Evolutionary conservation across 768 basidiomycete genomes (phyloP), one percentile per base, ranked within the genome.

Genomic region (Lentinula lateritia): DNA sequence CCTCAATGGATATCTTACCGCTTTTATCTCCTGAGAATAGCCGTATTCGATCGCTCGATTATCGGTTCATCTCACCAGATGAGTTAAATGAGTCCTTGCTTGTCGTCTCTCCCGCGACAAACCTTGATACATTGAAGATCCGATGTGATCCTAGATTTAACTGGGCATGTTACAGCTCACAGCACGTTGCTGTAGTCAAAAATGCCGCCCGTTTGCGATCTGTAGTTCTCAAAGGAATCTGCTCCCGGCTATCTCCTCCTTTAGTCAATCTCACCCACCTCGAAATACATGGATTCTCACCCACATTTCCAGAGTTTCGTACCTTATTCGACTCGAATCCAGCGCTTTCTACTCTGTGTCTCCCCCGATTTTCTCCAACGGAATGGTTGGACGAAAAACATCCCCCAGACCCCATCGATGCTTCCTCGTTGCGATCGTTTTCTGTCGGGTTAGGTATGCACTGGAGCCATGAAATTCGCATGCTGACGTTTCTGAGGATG

Each of bases 391-490:
- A 43, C 50, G 45, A 45, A 32, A 45, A 54, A 5, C 16, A 54
- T 60, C 62, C 28, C 28, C 28, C 28, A 28, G 28, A 0, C 60
- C 69, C 50, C 53, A 66, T 74, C 38, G 62, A 65, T 10, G 67
- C 67, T 1, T 62, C 67, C 0, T 69, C 67, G 13, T 46, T 75
- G 16, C 63, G 65, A 20, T 65, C 57, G 4, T 54, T 75, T 15
- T 70, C 72, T 0, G 64, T 75, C 15, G 65, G 66, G 15, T 65
- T 73, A 42, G n/a, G 15, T 13, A 12, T 7, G 45, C 54, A 62
- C 39, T 41, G 36, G 41, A 43, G 52, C 18, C 60, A 67, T 56
- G 38, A 18, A 12, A 57, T 45, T 18, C 72, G 73, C 43, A 54
- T 65, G 15, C 61, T 76, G 13, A 48, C 66, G 3, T 63, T 46